A percentile compares a stretch with the other conserved stretches of the same genome.
These are phyloP conservation scores for Fusarium sp. DNA, from an alignment of 2,329 filamentous ascomycete species.

Conservation along the genomic window DNA sequence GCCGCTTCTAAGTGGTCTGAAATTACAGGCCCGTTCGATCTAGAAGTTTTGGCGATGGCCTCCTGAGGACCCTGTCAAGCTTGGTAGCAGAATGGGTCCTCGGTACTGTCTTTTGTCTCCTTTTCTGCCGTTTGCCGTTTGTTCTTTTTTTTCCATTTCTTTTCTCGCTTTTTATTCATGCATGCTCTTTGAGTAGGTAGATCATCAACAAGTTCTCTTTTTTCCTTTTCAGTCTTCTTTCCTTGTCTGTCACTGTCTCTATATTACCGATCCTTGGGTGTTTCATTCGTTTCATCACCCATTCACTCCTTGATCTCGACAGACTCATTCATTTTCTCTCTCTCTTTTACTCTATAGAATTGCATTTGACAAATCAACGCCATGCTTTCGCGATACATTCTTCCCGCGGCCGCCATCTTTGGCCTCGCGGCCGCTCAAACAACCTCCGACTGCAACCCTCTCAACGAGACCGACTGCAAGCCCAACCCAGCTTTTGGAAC, in stretches of 20 bases:
- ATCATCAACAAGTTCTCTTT: conserved; percentile 11
- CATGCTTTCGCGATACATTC: conserved; percentile 48
- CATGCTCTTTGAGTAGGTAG: conserved; percentile 9
- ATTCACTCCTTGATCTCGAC: conserved; percentile 41
- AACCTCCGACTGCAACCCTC: conserved; percentile 81
- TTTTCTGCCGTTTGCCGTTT: conserved; percentile 22
- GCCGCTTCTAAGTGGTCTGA: conserved; percentile 15
- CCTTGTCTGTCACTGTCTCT: conserved; percentile 28
- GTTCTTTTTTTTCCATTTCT: neutral
- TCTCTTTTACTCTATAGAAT: conserved; percentile 14
- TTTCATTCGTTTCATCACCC: conserved; percentile 34
- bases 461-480: conserved; percentile 75
- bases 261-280: conserved; percentile 27
- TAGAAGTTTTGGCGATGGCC: conserved; percentile 39
- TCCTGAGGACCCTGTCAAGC: conserved; percentile 34
- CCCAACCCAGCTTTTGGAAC: conserved; percentile 78
- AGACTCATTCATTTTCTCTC: conserved; percentile 10
- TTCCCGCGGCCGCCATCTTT: conserved; percentile 55
- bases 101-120: conserved; percentile 24
- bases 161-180: conserved; percentile 5
- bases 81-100: conserved; percentile 33
- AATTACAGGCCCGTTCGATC: conserved; percentile 26
- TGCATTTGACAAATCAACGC: neutral
- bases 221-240: conserved; percentile 18
- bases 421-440: conserved; percentile 76